phyloP scores from a whole-genome alignment of 2,329 filamentous ascomycete species.

The Periconia sp. region DNA sequence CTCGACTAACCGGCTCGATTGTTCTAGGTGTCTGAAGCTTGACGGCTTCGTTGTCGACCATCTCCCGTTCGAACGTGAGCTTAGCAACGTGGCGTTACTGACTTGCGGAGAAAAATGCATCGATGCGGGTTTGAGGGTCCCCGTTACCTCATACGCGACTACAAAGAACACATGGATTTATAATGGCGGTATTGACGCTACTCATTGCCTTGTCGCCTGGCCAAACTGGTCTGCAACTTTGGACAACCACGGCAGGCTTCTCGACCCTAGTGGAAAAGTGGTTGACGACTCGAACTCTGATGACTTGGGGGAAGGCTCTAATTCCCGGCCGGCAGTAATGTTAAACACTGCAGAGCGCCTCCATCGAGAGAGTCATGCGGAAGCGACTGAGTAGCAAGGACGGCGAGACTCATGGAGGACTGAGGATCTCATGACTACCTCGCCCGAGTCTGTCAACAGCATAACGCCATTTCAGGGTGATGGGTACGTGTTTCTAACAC shows the following conservation, averaged over 20 bases:
- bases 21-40: slow-evolving; percentile 31
- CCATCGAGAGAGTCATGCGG: too few relatives aligned
- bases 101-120: slow-evolving; percentile 32
- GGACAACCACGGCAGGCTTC: slow-evolving; percentile 25
- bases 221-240: slow-evolving; percentile 34
- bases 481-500: background rate
- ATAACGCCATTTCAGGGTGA: too few relatives aligned
- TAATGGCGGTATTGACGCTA: slow-evolving; percentile 20
- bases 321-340: too few relatives aligned
- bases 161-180: slow-evolving; percentile 20
- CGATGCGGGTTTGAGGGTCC: slow-evolving; percentile 35
- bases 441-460: too few relatives aligned
- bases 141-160: slow-evolving; percentile 18
- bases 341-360: too few relatives aligned
- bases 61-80: slow-evolving; percentile 36
- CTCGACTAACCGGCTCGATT: background rate
- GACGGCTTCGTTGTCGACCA: slow-evolving; percentile 42
- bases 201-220: slow-evolving; percentile 30
- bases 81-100: slow-evolving; percentile 28
- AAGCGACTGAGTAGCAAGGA: too few relatives aligned
- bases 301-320: too few relatives aligned
- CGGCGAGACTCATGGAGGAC: too few relatives aligned
- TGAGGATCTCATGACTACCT: too few relatives aligned
- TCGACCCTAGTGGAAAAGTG: slow-evolving; percentile 19
- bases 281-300: slow-evolving; percentile 15